Evolutionary conservation across 306 rosid genomes (phyloP), one percentile per base, ranked within the genome.

Genomic region (Malus sieversii): DNA sequence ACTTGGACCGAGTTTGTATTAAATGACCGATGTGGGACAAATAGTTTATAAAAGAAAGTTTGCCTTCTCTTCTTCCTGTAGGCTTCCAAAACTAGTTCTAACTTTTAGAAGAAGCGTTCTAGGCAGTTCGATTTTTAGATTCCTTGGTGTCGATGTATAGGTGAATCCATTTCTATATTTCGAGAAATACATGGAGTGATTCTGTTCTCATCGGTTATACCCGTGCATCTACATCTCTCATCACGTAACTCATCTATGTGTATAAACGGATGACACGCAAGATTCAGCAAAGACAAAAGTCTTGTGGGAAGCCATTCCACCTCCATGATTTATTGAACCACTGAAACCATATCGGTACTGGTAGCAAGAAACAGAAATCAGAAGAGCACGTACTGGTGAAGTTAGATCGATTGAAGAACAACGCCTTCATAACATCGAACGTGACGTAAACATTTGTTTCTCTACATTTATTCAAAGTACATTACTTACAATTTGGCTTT

Each of bases 11-110:
- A 3, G 6, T 16, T 13, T 3, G 1, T 0, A 1, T 3, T 7
- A 6, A 8, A 18, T 4, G 1, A 0, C 0, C 93, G 84, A 85
- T 87, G 91, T 83, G 89, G 93, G 88, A 76, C 32, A 66, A 5
- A 11, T 66, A 2, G 13, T 30, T 15, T 30, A 51, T 0, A n/a
- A 22, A 58, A 9, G 18, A 66, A 35, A 38, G 12, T 30, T 5
- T n/a, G 30, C 63, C 30, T 58, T 22, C 16, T 3, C 63, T 10
- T 23, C 1, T 29, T 8, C 66, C 20, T n/a, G 62, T 58, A 10
- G 22, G n/a, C 66, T 27, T 27, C 66, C 66, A 59, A 10, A 13
- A 59, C 64, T 59, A 59, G 29, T 23, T 59, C 25, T 59, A 11
- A n/a, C 15, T 18, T 11, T 4, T 59, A 23, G 15, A 59, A 59